phyloP scores from a whole-genome alignment of 208 protist species.

The Blastocrithidia nonstop region DNA sequence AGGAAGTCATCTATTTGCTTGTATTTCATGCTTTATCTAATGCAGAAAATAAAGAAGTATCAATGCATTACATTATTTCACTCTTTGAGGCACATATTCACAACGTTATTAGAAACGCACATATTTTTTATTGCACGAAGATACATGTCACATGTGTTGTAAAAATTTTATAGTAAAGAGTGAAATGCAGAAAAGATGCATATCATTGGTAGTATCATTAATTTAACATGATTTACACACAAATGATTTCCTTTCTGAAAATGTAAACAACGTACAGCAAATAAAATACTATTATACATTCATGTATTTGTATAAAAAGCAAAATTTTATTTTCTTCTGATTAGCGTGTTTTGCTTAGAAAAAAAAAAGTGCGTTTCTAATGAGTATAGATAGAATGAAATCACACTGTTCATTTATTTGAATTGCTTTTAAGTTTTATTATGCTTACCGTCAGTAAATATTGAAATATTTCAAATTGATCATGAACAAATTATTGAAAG shows the following conservation, averaged over 20 bases:
- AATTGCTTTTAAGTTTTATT: background rate
- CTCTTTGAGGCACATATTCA: background rate
- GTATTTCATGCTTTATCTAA: background rate
- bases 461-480: background rate
- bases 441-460: background rate
- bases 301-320: too few relatives aligned
- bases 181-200: background rate
- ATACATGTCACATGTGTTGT: background rate
- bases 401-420: too few relatives aligned
- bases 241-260: too few relatives aligned
- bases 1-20: background rate
- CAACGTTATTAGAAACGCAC: background rate
- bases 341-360: too few relatives aligned
- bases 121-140: background rate
- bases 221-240: too few relatives aligned
- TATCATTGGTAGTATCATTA: too few relatives aligned
- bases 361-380: too few relatives aligned
- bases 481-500: conserved; percentile 3
- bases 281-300: too few relatives aligned
- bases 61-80: background rate
- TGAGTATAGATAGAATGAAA: too few relatives aligned
- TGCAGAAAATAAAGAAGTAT: background rate
- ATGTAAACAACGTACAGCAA: too few relatives aligned
- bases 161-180: too few relatives aligned
- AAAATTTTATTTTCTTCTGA: too few relatives aligned